Percentiles rank a stretch among this genome's conserved stretches.
phyloP scores from a whole-genome alignment of 768 basidiomycete genomes.

The Ephemerocybe angulata region DNA sequence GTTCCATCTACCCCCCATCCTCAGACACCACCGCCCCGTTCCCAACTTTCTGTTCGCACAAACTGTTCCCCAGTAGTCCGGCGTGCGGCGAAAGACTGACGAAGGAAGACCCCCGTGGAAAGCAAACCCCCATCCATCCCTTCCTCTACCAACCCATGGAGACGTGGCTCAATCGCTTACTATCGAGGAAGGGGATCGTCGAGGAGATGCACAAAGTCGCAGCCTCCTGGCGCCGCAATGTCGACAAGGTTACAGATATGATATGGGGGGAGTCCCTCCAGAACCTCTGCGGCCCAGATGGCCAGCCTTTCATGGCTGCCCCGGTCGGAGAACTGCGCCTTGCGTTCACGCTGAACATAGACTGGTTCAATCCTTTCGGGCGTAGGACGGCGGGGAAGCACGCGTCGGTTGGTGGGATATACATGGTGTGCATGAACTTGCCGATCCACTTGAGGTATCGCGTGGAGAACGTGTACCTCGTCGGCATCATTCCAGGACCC shows the following conservation, averaged over 20 bases:
- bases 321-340: conserved; percentile 15
- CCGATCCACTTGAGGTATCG: conserved; percentile 23
- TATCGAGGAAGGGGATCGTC: conserved; percentile 16
- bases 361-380: conserved; percentile 30
- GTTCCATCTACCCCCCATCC: background rate
- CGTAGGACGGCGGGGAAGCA: conserved; percentile 22
- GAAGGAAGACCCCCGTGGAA: background rate
- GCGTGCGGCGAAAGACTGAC: background rate
- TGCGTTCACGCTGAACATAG: conserved; percentile 24
- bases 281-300: background rate
- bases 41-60: background rate
- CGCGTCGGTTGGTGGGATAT: conserved; percentile 20
- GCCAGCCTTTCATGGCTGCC: conserved; percentile 12
- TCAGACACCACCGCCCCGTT: background rate
- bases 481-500: conserved; percentile 16
- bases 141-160: background rate
- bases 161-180: conserved; percentile 19
- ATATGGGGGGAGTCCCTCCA: background rate
- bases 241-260: background rate
- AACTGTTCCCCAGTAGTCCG: background rate
- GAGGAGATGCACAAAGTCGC: conserved; percentile 16
- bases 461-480: conserved; percentile 18
- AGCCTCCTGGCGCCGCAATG: background rate
- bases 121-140: background rate
- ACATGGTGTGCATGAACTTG: conserved; percentile 29